A percentile compares a stretch with the other conserved stretches of the same genome.
phyloP scores from a whole-genome alignment of 108 stramenopile genomes.

The Pseudonitzschia pungens region DNA sequence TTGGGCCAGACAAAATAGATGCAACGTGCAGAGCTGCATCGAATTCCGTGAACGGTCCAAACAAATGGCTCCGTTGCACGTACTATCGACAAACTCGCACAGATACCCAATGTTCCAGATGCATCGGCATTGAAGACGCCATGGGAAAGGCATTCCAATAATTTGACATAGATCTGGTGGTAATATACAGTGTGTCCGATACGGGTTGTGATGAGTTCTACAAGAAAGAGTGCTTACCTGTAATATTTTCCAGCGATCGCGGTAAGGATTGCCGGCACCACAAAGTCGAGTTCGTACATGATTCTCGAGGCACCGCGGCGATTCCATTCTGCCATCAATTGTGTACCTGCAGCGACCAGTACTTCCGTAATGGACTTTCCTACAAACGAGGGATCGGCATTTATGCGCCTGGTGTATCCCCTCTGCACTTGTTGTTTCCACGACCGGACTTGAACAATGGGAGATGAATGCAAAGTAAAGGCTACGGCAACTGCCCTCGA shows the following conservation, averaged over 20 bases:
- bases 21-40: constrained; percentile 14
- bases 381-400: constrained; percentile 74
- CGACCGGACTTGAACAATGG: neutral
- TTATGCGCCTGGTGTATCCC: constrained; percentile 52
- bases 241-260: constrained; percentile 73
- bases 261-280: constrained; percentile 71
- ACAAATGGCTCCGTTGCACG: constrained; percentile 35
- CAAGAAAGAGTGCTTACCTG: constrained; percentile 38
- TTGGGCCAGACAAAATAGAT: constrained; percentile 40
- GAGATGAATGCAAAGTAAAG: neutral
- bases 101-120: constrained; percentile 38
- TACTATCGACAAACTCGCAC: constrained; percentile 35
- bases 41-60: constrained; percentile 47
- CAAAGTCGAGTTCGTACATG: constrained; percentile 69
- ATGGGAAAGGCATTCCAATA: constrained; percentile 29
- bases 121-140: constrained; percentile 40
- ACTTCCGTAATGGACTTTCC: constrained; percentile 69
- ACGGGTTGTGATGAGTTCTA: no score
- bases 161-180: constrained; percentile 48
- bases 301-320: constrained; percentile 53
- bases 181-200: neutral
- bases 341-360: constrained; percentile 63
- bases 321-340: constrained; percentile 70
- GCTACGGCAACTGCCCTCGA: neutral
- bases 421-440: constrained; percentile 5